Evolutionary conservation across 768 basidiomycete genomes (phyloP).

Genomic region (Coprinellus micaceus): DNA sequence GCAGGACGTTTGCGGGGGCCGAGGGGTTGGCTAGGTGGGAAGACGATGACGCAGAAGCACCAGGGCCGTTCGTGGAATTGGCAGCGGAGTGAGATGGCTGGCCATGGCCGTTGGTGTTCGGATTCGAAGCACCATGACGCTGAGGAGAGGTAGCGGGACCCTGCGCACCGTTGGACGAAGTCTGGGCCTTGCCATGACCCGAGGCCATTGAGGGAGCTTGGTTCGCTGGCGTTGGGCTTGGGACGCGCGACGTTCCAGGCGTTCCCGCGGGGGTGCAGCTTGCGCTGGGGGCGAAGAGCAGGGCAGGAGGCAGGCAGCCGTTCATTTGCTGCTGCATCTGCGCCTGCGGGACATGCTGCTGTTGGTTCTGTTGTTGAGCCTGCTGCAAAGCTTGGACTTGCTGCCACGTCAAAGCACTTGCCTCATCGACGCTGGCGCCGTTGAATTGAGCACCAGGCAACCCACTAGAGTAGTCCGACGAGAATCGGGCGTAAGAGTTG

Average conservation of each 20-base stretch:
- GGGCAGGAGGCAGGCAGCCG: conserved; percentile 59
- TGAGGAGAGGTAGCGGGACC: conserved; percentile 18
- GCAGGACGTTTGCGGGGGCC: conserved; percentile 16
- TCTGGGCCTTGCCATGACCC: no score
- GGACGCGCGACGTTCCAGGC: conserved; percentile 44
- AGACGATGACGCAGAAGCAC: neutral
- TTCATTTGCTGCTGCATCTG: conserved; percentile 12
- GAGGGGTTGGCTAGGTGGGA: neutral
- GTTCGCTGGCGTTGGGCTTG: conserved; percentile 10
- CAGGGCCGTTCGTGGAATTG: neutral
- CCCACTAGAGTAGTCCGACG: conserved; percentile 55
- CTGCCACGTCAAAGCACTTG: conserved; percentile 20
- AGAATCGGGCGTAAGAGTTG: conserved; percentile 65
- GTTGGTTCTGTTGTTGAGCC: conserved; percentile 11
- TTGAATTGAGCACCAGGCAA: conserved; percentile 57
- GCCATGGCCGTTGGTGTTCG: neutral
- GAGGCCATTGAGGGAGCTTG: no score
- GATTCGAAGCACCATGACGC: neutral
- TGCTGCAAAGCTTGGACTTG: conserved; percentile 9
- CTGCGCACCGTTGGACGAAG: no score
- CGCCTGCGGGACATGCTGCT: conserved; percentile 9
- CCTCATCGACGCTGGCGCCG: conserved; percentile 35
- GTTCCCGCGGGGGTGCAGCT: conserved; percentile 43
- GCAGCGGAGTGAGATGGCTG: conserved; percentile 8
- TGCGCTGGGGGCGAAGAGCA: conserved; percentile 46